A percentile compares a stretch with the other conserved stretches of the same genome.
These are phyloP conservation scores for Chenopodium formosanum DNA, from an alignment of 148 eudicot genomes.

Conservation along the genomic window DNA sequence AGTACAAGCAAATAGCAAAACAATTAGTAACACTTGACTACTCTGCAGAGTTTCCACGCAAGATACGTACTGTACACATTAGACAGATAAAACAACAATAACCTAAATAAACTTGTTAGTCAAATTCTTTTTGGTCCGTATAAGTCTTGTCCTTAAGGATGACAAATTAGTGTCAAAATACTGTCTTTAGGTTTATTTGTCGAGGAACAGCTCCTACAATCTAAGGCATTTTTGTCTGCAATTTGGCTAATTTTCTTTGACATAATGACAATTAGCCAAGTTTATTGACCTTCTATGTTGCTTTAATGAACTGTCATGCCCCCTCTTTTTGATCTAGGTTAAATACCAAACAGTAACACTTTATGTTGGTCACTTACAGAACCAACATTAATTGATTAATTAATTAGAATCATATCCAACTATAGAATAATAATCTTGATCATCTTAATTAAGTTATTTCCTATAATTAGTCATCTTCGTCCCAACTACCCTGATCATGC, in stretches of 20 bases:
- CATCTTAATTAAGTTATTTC: not conserved
- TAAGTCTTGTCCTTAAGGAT: conserved; percentile 12
- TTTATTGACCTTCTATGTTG: conserved; percentile 28
- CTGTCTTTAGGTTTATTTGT: conserved; percentile 30
- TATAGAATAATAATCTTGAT: not conserved
- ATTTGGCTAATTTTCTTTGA: conserved; percentile 26
- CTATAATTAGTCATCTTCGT: conserved; percentile 5
- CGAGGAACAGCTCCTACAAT: conserved; percentile 30
- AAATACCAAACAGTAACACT: conserved; percentile 2
- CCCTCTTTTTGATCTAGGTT: conserved; percentile 16
- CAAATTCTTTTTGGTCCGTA: conserved; percentile 20
- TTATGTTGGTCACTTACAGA: conserved; percentile 26
- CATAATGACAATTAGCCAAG: conserved; percentile 35
- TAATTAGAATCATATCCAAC: not conserved
- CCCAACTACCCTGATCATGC: conserved; percentile 19
- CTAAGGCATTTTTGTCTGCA: conserved; percentile 34
- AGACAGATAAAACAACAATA: not conserved
- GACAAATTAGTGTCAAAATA: conserved; percentile 23
- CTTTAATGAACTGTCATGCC: conserved; percentile 27
- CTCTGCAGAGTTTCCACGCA: not conserved
- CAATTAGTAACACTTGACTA: not conserved
- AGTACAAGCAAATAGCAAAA: not conserved
- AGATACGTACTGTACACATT: not conserved
- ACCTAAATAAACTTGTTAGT: not conserved
- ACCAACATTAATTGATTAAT: not conserved